Evolutionary conservation across 2,329 filamentous ascomycete genomes (phyloP), one percentile per base, ranked within the genome.

Genomic region (Annulohypoxylon truncatum): DNA sequence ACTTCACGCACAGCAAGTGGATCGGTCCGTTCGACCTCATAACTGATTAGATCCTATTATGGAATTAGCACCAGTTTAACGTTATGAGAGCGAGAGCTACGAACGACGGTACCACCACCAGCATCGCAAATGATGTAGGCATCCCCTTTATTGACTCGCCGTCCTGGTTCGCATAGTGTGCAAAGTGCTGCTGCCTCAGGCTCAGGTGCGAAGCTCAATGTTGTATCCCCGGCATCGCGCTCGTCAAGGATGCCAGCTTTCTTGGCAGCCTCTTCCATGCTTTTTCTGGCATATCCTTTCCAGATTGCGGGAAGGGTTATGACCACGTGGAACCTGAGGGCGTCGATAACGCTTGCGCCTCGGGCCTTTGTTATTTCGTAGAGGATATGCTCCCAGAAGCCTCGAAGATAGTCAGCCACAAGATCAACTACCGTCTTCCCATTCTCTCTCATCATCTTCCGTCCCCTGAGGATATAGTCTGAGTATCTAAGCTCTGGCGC

Each of bases 191-290:
- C 53, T 15, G 53, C 53, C 40, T 56, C 53, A 4, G 38, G 53
- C 3, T 56, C 53, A 12, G 53, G 53, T 0, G 28, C 53, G 22
- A 56, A 56, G 9, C 40, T 59, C 2, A 59, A 15, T 9, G 48
- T 72, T 0, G 82, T 82, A 0, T 72, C 31, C 0, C 77, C 79
- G 1, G 72, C 72, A 0, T 50, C 3, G 0, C 78, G 69, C 0
- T 35, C 7, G 0, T 71, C 59, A 0, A 82, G 67, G 2, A 85
- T 78, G 0, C 82, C 82, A 0, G 82, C 79, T 0, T 51, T 15
- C 0, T 66, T 33, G 0, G 76, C 75, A 0, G 81, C 82, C 0
- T 76, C 48, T 0, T 72, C 65, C 82, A 84, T 83, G 0, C 79
- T 73, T 0, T 76, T 50, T 0, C 76, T 58, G 0, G 68, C 60